Conservation (phyloP, 768 basidiomycete genomes). For the Pisolithus marmoratus region DNA sequence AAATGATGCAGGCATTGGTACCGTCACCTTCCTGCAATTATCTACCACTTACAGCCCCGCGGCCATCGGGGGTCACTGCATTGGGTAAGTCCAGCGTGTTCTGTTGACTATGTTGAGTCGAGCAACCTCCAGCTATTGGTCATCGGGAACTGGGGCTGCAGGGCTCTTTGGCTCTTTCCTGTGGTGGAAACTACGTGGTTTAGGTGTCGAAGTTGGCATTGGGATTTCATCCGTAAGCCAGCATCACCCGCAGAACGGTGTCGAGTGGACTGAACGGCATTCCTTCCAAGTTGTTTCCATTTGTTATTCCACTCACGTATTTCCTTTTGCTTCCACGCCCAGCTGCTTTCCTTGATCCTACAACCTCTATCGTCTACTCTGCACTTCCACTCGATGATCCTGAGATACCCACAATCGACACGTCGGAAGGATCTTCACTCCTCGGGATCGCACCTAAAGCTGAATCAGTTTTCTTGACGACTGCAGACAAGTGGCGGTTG, state of each 20-base stretch:
- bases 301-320: conserved; percentile 73
- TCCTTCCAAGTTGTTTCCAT: conserved; percentile 62
- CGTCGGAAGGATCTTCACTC: conserved; percentile 25
- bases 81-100: conserved; percentile 53
- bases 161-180: conserved; percentile 88
- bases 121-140: conserved; percentile 61
- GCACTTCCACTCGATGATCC: conserved; percentile 32
- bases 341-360: conserved; percentile 40
- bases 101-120: not conserved
- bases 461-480: conserved; percentile 46
- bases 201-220: conserved; percentile 81
- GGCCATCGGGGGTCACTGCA: conserved; percentile 67
- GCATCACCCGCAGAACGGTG: not conserved
- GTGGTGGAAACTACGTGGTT: conserved; percentile 88
- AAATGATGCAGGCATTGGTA: conserved; percentile 74
- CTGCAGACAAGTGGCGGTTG: conserved; percentile 72
- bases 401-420: conserved; percentile 12
- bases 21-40: conserved; percentile 91
- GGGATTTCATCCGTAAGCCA: conserved; percentile 71
- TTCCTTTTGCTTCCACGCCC: conserved; percentile 69
- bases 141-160: conserved; percentile 91
- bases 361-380: conserved; percentile 32
- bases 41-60: conserved; percentile 73
- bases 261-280: conserved; percentile 1
- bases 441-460: conserved; percentile 31